These are phyloP conservation scores for Mycena floridula DNA, from an alignment of 768 basidiomycete species.

Conservation along the genomic window DNA sequence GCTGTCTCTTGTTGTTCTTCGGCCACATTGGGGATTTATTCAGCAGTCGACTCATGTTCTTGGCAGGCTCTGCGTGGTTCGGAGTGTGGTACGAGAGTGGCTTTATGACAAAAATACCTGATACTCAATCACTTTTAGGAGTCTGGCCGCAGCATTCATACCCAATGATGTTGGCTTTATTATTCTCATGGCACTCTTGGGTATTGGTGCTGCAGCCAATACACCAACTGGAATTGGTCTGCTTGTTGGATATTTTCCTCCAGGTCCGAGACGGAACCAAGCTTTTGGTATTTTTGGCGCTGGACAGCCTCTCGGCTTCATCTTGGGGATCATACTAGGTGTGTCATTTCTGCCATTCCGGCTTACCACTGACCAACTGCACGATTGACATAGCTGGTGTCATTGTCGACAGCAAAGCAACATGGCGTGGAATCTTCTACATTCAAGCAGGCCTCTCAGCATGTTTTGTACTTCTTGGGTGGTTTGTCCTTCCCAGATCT, in stretches of 20 bases:
- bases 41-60: constrained; percentile 17
- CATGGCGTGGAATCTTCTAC: constrained; percentile 19
- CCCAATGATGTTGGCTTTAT: constrained; percentile 15
- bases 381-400: constrained; percentile 17
- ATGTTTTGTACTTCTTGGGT: constrained; percentile 13
- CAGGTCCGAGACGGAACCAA: constrained; percentile 15
- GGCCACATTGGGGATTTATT: constrained; percentile 16
- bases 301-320: constrained; percentile 21
- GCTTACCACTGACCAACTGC: neutral
- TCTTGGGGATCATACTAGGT: constrained; percentile 22
- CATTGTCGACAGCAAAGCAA: constrained; percentile 14
- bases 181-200: constrained; percentile 17
- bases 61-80: constrained; percentile 21
- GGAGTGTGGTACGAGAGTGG: constrained; percentile 17
- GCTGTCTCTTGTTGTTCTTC: constrained; percentile 12
- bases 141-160: constrained; percentile 21
- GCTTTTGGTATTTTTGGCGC: constrained; percentile 22
- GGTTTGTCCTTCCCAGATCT: constrained; percentile 6
- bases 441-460: constrained; percentile 18
- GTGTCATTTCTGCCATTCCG: neutral
- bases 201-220: constrained; percentile 23
- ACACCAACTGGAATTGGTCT: constrained; percentile 17
- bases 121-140: constrained; percentile 11
- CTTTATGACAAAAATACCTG: neutral
- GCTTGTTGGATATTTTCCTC: constrained; percentile 17